Evolutionary conservation across 2,329 filamentous ascomycete genomes (phyloP).

Genomic region (Cercospora janseana): DNA sequence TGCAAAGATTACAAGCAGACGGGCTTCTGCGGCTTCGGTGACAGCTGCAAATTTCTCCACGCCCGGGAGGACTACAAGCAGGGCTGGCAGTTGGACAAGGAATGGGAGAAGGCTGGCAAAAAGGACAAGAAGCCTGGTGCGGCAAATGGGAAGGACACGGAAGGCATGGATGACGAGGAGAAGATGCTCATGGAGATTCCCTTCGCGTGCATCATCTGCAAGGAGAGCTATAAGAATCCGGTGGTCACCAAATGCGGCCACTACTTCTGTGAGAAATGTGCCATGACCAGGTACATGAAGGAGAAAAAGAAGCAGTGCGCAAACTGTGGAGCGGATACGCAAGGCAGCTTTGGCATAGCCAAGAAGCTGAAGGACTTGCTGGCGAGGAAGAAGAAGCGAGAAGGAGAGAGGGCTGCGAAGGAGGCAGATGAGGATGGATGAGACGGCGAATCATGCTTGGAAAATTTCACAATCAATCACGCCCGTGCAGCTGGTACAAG

Average conservation of each 20-base stretch:
- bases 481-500: too few species aligned
- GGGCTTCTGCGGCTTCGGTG: slow-evolving; percentile 70
- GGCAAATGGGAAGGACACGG: slow-evolving; percentile 49
- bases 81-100: slow-evolving; percentile 91
- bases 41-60: slow-evolving; percentile 80
- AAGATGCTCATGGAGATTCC: slow-evolving; percentile 78
- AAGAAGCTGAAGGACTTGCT: slow-evolving; percentile 79
- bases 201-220: slow-evolving; percentile 86
- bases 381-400: slow-evolving; percentile 66
- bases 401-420: slow-evolving; percentile 57
- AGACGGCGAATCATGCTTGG: too few species aligned
- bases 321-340: slow-evolving; percentile 78
- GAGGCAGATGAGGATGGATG: slow-evolving; percentile 53
- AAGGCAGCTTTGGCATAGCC: slow-evolving; percentile 85
- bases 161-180: slow-evolving; percentile 61
- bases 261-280: slow-evolving; percentile 92
- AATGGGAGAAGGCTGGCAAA: slow-evolving; percentile 85
- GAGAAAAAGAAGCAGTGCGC: slow-evolving; percentile 79
- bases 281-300: slow-evolving; percentile 76
- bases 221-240: slow-evolving; percentile 71
- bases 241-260: slow-evolving; percentile 89
- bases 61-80: slow-evolving; percentile 77
- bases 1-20: slow-evolving; percentile 93
- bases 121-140: slow-evolving; percentile 55
- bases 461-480: too few species aligned